phyloP scores from a whole-genome alignment of 495 filamentous ascomycete species.

The Trichocladium antarcticum region DNA sequence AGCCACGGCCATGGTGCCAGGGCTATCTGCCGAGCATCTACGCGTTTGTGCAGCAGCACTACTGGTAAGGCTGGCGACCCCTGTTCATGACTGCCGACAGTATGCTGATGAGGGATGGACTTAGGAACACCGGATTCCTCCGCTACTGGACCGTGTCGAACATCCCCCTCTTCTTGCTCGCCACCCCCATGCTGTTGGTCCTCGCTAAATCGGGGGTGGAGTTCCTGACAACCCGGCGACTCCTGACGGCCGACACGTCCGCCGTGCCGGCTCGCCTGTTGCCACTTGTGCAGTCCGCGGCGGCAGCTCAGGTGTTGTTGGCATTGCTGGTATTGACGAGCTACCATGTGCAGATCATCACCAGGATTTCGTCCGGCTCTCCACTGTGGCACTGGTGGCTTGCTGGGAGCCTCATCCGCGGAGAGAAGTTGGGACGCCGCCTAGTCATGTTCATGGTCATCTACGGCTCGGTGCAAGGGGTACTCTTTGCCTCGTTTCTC shows the following conservation, averaged over 20 bases:
- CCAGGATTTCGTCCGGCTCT: conserved; percentile 76
- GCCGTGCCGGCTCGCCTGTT: conserved; percentile 15
- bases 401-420: conserved; percentile 31
- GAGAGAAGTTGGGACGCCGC: conserved; percentile 18
- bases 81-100: neutral
- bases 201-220: conserved; percentile 52
- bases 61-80: conserved; percentile 57
- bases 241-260: conserved; percentile 1
- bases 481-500: conserved; percentile 82
- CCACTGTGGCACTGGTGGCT: conserved; percentile 84
- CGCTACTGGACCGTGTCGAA: conserved; percentile 86
- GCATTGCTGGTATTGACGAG: conserved; percentile 58
- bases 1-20: conserved; percentile 61
- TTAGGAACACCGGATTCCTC: conserved; percentile 76
- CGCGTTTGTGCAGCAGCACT: conserved; percentile 72
- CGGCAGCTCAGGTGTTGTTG: conserved; percentile 61
- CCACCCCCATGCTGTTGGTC: conserved; percentile 64
- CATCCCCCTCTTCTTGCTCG: conserved; percentile 76
- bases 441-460: conserved; percentile 53
- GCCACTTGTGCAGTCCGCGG: conserved; percentile 43
- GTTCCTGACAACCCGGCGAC: conserved; percentile 15
- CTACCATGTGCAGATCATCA: conserved; percentile 92
- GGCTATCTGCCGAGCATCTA: conserved; percentile 71
- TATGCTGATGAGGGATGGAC: neutral
- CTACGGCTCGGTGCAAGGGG: conserved; percentile 72